Evolutionary conservation across 2,329 filamentous ascomycete genomes (phyloP).

Genomic region (Fusarium robinianum): DNA sequence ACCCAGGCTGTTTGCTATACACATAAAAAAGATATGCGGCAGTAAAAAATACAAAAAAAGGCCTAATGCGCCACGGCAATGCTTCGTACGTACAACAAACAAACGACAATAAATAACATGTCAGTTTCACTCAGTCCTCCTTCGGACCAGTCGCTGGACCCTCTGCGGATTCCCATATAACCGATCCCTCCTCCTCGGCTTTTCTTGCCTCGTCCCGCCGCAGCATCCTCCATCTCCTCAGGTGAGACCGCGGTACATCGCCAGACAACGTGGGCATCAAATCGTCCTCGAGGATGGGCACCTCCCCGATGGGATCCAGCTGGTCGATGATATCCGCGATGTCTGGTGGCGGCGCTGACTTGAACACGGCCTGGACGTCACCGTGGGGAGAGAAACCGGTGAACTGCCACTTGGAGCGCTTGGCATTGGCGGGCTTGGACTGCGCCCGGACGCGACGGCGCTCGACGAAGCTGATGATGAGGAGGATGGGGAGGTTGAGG

Average conservation of each 20-base stretch:
- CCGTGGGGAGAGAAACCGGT: conserved; percentile 59
- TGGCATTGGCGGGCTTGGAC: conserved; percentile 25
- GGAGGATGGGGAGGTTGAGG: conserved; percentile 66
- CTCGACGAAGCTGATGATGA: conserved; percentile 65
- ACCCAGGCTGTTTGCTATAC: no score
- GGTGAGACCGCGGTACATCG: conserved; percentile 32
- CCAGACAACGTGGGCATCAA: conserved; percentile 37
- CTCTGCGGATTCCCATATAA: no score
- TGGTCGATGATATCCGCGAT: conserved; percentile 42
- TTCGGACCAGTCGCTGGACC: conserved; percentile 23
- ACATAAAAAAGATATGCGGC: no score
- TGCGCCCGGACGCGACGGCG: conserved; percentile 53
- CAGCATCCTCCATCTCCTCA: conserved; percentile 29
- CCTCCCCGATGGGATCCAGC: conserved; percentile 41
- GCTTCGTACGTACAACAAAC: conserved; percentile 4
- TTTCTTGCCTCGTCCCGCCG: conserved; percentile 24
- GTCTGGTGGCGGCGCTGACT: conserved; percentile 57
- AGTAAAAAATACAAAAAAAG: no score
- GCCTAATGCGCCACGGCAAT: conserved; percentile 26
- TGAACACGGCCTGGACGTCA: conserved; percentile 64
- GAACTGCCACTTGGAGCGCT: conserved; percentile 49
- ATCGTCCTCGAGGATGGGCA: conserved; percentile 42
- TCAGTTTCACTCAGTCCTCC: conserved; percentile 15
- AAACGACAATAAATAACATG: no score
- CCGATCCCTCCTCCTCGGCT: conserved; percentile 13